Evolutionary conservation across 2,329 filamentous ascomycete genomes (phyloP).

Genomic region (Colletotrichum sp.): DNA sequence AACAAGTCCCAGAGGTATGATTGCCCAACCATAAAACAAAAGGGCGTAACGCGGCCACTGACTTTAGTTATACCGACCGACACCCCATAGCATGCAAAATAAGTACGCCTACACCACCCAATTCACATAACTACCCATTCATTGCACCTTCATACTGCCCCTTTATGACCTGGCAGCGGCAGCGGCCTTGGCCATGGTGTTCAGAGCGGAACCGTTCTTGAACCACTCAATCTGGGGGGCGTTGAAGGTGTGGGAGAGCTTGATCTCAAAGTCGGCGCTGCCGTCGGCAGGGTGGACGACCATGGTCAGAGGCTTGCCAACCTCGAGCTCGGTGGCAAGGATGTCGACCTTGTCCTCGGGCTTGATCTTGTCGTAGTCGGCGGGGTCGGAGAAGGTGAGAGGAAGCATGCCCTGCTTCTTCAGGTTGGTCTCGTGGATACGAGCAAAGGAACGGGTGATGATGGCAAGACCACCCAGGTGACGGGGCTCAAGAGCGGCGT

Average conservation of each 20-base stretch:
- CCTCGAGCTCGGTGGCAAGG: conserved; percentile 84
- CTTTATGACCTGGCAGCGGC: conserved; percentile 34
- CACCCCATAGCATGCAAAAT: conserved; percentile 21
- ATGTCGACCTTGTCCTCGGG: conserved; percentile 92
- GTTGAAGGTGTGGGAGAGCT: conserved; percentile 97
- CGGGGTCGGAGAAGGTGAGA: conserved; percentile 91
- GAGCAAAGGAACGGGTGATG: conserved; percentile 93
- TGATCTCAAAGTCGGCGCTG: conserved; percentile 70
- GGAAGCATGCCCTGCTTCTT: conserved; percentile 99
- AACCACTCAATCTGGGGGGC: conserved; percentile 98
- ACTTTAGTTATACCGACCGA: conserved; percentile 17
- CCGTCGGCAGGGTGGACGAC: conserved; percentile 91
- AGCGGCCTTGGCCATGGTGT: conserved; percentile 89
- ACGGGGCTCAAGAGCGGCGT: conserved; percentile 95
- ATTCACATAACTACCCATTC: conserved; percentile 6
- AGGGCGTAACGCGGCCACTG: conserved; percentile 8
- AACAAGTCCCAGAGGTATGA: conserved; percentile 22
- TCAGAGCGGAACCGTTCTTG: conserved; percentile 95
- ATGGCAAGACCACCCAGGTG: conserved; percentile 97
- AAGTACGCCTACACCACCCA: conserved; percentile 35
- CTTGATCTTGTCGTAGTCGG: conserved; percentile 97
- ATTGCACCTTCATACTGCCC: neutral
- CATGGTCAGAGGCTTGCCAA: conserved; percentile 93
- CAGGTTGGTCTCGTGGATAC: conserved; percentile 99
- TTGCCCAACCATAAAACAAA: conserved; percentile 18